These are phyloP conservation scores for Xylariaceae sp. DNA, from an alignment of 2,329 filamentous ascomycete species.

Conservation along the genomic window DNA sequence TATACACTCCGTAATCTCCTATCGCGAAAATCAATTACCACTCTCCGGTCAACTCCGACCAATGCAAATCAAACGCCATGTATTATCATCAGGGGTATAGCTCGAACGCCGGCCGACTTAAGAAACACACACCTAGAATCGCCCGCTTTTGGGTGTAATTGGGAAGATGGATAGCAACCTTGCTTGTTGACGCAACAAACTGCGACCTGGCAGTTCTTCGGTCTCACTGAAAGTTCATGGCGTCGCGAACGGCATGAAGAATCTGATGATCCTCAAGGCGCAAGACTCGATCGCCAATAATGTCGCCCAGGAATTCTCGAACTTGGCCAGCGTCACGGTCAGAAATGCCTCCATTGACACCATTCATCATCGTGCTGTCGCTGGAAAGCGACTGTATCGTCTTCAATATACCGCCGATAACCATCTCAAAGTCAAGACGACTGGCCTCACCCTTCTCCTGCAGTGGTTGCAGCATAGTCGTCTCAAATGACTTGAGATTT, in stretches of 20 bases:
- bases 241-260: constrained; percentile 49
- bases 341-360: constrained; percentile 36
- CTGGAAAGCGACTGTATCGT: constrained; percentile 44
- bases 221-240: constrained; percentile 46
- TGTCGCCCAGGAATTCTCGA: constrained; percentile 51
- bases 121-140: background rate
- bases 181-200: background rate
- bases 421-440: constrained; percentile 47
- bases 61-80: constrained; percentile 19
- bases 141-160: background rate
- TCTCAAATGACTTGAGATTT: constrained; percentile 51
- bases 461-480: constrained; percentile 48
- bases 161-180: background rate
- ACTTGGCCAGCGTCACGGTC: constrained; percentile 42
- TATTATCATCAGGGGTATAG: constrained; percentile 24
- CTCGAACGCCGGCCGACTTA: constrained; percentile 18
- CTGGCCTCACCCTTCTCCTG: constrained; percentile 42
- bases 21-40: background rate
- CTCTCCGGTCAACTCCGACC: background rate
- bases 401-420: constrained; percentile 52
- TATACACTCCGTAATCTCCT: background rate
- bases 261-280: constrained; percentile 43
- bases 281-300: constrained; percentile 46
- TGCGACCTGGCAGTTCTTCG: background rate
- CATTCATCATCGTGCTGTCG: constrained; percentile 34